A percentile compares a stretch with the other conserved stretches of the same genome.
Conservation (phyloP, 352 stramenopile genomes). For the Aphanomyces stellatus region DNA sequence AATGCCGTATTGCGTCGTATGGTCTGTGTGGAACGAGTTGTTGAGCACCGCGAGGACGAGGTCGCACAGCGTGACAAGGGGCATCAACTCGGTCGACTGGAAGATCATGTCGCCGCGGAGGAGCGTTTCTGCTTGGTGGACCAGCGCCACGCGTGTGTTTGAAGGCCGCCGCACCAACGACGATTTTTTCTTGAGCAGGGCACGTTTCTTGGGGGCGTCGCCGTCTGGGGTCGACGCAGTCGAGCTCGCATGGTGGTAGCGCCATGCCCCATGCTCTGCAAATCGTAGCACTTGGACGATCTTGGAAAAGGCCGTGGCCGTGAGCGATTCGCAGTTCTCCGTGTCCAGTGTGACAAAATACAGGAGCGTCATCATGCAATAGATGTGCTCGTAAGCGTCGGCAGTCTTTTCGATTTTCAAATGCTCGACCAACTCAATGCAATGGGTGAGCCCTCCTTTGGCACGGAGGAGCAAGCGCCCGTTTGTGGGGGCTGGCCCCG, state of each 20-base stretch:
- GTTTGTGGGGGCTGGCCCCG: not conserved
- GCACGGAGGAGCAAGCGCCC: conserved; percentile 11
- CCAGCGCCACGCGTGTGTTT: not conserved
- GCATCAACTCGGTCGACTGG: not conserved
- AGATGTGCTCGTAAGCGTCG: not conserved
- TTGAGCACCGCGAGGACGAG: conserved; percentile 8
- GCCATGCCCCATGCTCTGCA: not conserved
- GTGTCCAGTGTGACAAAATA: conserved; percentile 19
- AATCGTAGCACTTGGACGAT: not conserved
- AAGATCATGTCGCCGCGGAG: conserved; percentile 1
- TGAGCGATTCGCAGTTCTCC: conserved; percentile 13
- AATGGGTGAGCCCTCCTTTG: conserved; percentile 12
- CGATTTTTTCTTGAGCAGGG: conserved; percentile 4
- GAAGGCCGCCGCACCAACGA: not conserved
- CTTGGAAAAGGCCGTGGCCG: not conserved
- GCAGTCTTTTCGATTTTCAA: not conserved
- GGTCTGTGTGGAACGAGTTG: conserved; percentile 6
- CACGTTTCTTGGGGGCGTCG: not conserved
- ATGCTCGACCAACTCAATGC: not conserved
- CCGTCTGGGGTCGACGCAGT: not conserved
- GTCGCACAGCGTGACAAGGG: conserved; percentile 2
- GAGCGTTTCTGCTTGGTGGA: not conserved
- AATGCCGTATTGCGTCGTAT: not conserved
- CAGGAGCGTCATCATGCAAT: conserved; percentile 19
- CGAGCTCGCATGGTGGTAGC: not conserved